These are phyloP conservation scores for Paramecium primaurelia DNA, from an alignment of 73 alveolate genomes.

Conservation along the genomic window DNA sequence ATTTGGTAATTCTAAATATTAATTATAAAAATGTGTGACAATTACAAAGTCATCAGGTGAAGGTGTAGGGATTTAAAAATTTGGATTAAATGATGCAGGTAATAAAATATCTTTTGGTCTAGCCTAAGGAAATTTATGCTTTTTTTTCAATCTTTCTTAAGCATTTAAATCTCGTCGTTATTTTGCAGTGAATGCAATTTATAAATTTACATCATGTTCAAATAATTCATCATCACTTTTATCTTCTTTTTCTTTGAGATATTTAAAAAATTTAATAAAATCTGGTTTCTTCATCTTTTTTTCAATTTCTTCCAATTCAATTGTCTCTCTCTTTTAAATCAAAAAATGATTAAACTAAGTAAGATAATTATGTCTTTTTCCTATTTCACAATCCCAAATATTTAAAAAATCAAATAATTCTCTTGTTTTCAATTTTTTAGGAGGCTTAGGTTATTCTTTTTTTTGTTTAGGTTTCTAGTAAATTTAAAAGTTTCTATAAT, in stretches of 20 bases:
- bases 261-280: conserved; percentile 17
- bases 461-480: background rate
- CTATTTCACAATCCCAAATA: conserved; percentile 30
- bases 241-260: background rate
- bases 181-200: conserved; percentile 24
- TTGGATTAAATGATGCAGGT: conserved; percentile 11
- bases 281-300: conserved; percentile 38
- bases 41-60: conserved; percentile 34
- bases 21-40: conserved; percentile 34
- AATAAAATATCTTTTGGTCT: background rate
- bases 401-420: conserved; percentile 13
- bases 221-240: background rate
- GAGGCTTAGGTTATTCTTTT: background rate
- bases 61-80: background rate
- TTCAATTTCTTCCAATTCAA: conserved; percentile 40
- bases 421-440: background rate
- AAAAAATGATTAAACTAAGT: background rate
- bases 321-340: background rate
- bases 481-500: background rate
- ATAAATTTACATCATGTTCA: background rate
- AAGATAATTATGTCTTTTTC: background rate
- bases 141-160: background rate
- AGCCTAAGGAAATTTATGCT: background rate
- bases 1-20: background rate
- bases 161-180: conserved; percentile 1